Percentiles rank a stretch among this genome's conserved stretches.
Conservation (phyloP, 768 basidiomycete species). For the Boletus sp. region DNA sequence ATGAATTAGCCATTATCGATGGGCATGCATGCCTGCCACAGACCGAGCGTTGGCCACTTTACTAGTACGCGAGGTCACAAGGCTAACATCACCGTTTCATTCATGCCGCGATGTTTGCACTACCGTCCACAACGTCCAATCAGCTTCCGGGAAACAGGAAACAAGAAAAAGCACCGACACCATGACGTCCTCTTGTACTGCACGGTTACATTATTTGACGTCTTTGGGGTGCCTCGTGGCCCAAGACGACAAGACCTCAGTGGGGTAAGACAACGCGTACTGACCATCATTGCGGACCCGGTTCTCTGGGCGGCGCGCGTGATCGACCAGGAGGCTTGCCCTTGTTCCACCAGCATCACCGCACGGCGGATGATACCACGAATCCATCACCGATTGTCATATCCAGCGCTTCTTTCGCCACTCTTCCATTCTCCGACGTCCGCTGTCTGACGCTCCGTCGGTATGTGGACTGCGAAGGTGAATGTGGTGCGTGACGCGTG, state of each 20-base stretch:
- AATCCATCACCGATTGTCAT: neutral
- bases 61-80: neutral
- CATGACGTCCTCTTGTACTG: neutral
- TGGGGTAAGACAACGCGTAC: neutral
- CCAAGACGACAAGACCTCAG: neutral
- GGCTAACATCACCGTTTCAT: neutral
- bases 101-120: neutral
- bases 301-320: neutral
- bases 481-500: no score
- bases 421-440: neutral
- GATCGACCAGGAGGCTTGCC: conserved; percentile 2
- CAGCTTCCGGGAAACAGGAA: neutral
- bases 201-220: neutral
- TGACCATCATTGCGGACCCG: neutral
- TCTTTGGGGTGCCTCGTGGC: neutral
- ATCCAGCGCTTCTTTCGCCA: neutral
- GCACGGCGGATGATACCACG: no score
- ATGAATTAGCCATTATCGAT: neutral
- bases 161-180: neutral
- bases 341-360: conserved; percentile 1
- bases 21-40: neutral
- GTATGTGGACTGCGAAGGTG: neutral
- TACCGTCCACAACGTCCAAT: neutral
- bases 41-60: neutral
- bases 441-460: neutral